Evolutionary conservation across 345 rosid genomes (phyloP).

Genomic region (Sonneratia alba): DNA sequence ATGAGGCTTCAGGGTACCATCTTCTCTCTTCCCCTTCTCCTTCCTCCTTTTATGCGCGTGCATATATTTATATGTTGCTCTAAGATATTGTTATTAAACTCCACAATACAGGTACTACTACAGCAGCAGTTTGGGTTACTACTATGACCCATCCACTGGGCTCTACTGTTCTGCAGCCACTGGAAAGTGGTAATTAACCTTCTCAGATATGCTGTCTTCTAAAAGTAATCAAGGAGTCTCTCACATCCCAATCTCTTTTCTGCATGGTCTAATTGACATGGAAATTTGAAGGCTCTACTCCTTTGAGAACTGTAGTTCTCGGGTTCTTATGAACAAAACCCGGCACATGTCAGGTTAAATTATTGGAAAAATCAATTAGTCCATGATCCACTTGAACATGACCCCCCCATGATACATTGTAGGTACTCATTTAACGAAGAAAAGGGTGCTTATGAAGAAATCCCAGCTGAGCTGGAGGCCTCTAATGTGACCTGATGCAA

Average conservation of each 20-base stretch:
- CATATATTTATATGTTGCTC: not conserved
- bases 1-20: slow-evolving; percentile 80
- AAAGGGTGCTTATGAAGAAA: slow-evolving; percentile 39
- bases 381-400: not conserved
- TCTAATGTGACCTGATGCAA: slow-evolving; percentile 15
- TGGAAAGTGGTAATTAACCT: slow-evolving; percentile 60
- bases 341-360: not conserved
- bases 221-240: not conserved
- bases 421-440: slow-evolving; percentile 58
- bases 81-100: not conserved
- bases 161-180: slow-evolving; percentile 73
- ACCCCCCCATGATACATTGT: not conserved
- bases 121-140: slow-evolving; percentile 85
- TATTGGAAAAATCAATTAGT: not conserved
- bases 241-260: not conserved
- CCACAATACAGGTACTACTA: slow-evolving; percentile 62
- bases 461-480: slow-evolving; percentile 13
- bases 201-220: not conserved
- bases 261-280: not conserved
- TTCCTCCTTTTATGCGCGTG: not conserved
- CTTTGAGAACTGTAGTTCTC: not conserved
- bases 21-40: not conserved
- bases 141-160: slow-evolving; percentile 76
- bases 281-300: not conserved
- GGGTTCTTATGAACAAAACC: not conserved